phyloP scores from a whole-genome alignment of 1,139 yeast species.

The Debaryomyces psychrophilus region DNA sequence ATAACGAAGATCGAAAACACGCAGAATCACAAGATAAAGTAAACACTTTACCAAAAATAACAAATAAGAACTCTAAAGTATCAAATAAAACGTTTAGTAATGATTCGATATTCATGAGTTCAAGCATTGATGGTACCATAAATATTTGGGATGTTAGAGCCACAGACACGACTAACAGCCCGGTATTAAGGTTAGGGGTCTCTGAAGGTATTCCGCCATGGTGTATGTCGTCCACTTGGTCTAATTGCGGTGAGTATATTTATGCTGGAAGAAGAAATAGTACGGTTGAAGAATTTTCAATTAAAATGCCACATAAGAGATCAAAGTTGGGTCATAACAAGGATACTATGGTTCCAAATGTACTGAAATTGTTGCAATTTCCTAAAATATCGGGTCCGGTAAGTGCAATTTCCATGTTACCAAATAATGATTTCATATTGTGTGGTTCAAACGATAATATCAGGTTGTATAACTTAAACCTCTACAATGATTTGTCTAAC shows the following conservation, averaged over 20 bases:
- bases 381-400: slow-evolving; percentile 94
- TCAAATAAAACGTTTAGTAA: slow-evolving; percentile 39
- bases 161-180: slow-evolving; percentile 30
- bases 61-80: slow-evolving; percentile 15
- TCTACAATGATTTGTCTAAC: slow-evolving; percentile 44
- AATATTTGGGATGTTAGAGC: slow-evolving; percentile 80
- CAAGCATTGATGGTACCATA: slow-evolving; percentile 83
- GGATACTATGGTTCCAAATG: slow-evolving; percentile 43
- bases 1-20: slow-evolving; percentile 12
- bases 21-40: slow-evolving; percentile 25
- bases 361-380: slow-evolving; percentile 64
- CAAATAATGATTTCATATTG: slow-evolving; percentile 74
- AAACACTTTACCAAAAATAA: slow-evolving; percentile 16
- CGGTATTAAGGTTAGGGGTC: slow-evolving; percentile 56
- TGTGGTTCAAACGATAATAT: slow-evolving; percentile 93
- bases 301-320: slow-evolving; percentile 57
- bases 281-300: slow-evolving; percentile 80
- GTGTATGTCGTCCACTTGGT: slow-evolving; percentile 95
- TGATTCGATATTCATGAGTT: slow-evolving; percentile 69
- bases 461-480: slow-evolving; percentile 74
- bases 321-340: slow-evolving; percentile 21
- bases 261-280: slow-evolving; percentile 91
- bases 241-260: slow-evolving; percentile 74
- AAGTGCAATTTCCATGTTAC: slow-evolving; percentile 77
- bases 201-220: slow-evolving; percentile 84